Evolutionary conservation across 1,284 basidiomycete species (phyloP), one percentile per base, ranked within the genome.

Genomic region (Leccinum holopus): DNA sequence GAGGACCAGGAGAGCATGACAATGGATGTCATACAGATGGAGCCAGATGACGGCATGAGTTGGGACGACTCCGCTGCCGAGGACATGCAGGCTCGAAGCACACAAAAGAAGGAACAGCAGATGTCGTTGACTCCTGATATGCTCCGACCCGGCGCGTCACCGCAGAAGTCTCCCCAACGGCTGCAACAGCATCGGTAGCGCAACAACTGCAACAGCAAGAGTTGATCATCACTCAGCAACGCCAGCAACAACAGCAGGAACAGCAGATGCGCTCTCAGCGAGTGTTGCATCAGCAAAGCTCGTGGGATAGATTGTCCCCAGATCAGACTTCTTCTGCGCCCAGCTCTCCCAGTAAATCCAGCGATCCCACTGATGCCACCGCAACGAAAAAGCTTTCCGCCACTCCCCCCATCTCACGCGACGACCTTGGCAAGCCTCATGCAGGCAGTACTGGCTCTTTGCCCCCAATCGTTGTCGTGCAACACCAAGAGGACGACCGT

Each of bases 371-470:
- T 0, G 81, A 86, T 58, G 81, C 73, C 2, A 84, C 79, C 2
- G 91, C 90, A 68, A 92, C 91, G 3, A 82, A 83, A 61, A 88
- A 91, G 67, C 80, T 94, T 61, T 88, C 87, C 1, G 87, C 84
- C 57, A 95, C 92, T 0, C 93, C 93, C 1, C 78, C 83, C 2
- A 87, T 95, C 44, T 90, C 87, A 12, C 84, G 87, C 9, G 85
- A 85, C 18, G 74, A 78, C 5, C 80, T 81, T 41, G 67, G 67
- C 61, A 67, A 60, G 63, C 63, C 52, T 63, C 60, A 57, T 32
- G 12, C 67, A 63, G 56, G 57, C 64, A 66, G 4, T 64, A 68
- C 58, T 60, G 81, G 72, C 51, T 83, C 74, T 3, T 66, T 82
- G 25, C 73, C 81, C 18, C 79, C 82, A 18, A 86, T 81, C 65